Evolutionary conservation across 495 filamentous ascomycete genomes (phyloP), one percentile per base, ranked within the genome.

Genomic region (Astrothelium macrocarpum): DNA sequence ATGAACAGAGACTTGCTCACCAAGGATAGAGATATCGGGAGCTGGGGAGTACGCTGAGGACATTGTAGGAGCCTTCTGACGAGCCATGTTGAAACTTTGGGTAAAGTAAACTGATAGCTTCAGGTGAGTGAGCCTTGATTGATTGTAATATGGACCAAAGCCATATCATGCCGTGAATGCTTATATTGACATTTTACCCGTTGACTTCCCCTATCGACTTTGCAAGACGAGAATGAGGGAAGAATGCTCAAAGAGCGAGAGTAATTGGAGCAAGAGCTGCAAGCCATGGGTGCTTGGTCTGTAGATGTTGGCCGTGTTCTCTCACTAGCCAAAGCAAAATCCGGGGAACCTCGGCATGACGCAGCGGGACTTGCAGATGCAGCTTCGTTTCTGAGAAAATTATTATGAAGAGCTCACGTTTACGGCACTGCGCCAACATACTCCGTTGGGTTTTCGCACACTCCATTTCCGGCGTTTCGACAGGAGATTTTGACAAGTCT

Each of bases 21-120:
- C 89, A 18, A 90, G 77, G 63, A 95, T 93, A 72, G 90, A 87
- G 63, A 95, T 76, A 74, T 95, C 90, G 32, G 90, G 90, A 68
- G 90, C 87, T 32, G 85, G 82, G 66, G 76, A 60, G 34, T 70
- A 63, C 23, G 69, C 62, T 1, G 59, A 42, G 20, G 68, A 53
- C 29, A 25, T 29, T 9, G 23, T 9, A 16, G 49, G 29, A 10
- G 49, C 16, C 16, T 56, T 56, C 16, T 16, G 12, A 7, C 49
- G 49, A 11, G 49, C 25, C 49, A 56, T 56, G 9, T 26, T 56
- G 23, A 29, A 29, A 56, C 7, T 29, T 56, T 12, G 12, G 5
- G 9, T 2, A 29, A 11, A 28, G 5, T 20, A 9, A 16, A 26
- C 10, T 4, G n/a, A 56, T 28, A 26, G 20, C 5, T 25, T 56